Evolutionary conservation across 805 yeast species (phyloP).

Genomic region (Candida fluviatilis): DNA sequence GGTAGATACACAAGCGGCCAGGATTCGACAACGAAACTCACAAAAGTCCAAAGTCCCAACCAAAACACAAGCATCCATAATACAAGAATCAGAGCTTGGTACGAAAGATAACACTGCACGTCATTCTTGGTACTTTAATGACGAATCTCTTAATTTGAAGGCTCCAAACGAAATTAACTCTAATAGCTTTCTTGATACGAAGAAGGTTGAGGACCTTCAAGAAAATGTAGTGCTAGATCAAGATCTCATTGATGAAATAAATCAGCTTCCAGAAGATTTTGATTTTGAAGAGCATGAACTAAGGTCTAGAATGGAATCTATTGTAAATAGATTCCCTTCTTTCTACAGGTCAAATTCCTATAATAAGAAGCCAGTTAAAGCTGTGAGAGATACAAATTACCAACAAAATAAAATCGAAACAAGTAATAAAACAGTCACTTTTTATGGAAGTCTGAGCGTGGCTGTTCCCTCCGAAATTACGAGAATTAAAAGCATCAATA

Average conservation of each 20-base stretch:
- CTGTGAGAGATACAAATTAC: constrained; percentile 17
- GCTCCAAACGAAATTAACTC: constrained; percentile 4
- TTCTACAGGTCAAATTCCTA: constrained; percentile 36
- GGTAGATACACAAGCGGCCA: constrained; percentile 7
- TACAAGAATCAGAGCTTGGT: background rate
- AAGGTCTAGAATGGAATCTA: constrained; percentile 4
- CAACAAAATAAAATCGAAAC: constrained; percentile 34
- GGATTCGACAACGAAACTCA: background rate
- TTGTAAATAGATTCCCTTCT: constrained; percentile 4
- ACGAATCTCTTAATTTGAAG: constrained; percentile 17
- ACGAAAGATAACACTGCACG: constrained; percentile 9
- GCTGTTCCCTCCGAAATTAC: constrained; percentile 11
- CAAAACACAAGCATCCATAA: background rate
- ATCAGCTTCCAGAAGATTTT: constrained; percentile 33
- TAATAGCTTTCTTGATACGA: no score
- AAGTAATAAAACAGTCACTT: constrained; percentile 37
- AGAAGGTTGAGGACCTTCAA: constrained; percentile 6
- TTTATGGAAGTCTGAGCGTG: constrained; percentile 26
- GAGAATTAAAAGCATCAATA: constrained; percentile 18
- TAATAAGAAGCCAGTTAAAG: constrained; percentile 32
- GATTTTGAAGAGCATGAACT: constrained; percentile 29
- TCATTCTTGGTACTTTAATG: constrained; percentile 29
- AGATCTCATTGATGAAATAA: constrained; percentile 33
- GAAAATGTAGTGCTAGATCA: constrained; percentile 17
- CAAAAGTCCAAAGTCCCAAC: background rate